Percentiles rank a stretch among this genome's conserved stretches.
These are phyloP conservation scores for Aspergillus heteromorphus DNA, from an alignment of 495 filamentous ascomycete species.

Conservation along the genomic window DNA sequence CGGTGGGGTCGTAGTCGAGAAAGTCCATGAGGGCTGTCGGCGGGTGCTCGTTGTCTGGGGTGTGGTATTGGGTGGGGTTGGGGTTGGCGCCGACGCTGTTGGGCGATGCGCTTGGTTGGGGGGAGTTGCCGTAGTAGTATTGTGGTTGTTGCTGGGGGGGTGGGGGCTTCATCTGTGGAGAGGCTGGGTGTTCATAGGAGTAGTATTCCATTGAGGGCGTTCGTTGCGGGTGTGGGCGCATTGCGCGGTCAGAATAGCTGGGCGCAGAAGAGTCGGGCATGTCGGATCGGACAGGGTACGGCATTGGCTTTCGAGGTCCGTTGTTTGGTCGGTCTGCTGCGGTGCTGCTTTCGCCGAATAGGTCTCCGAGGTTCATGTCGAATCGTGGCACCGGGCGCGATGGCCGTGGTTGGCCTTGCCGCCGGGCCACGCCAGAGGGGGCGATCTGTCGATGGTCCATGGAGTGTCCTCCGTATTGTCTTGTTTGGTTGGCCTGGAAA, in stretches of 20 bases:
- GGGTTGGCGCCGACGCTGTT: slow-evolving; percentile 22
- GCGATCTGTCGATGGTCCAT: slow-evolving; percentile 23
- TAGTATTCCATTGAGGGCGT: slow-evolving; percentile 39
- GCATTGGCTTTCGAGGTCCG: slow-evolving; percentile 11
- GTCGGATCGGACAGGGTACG: slow-evolving; percentile 22
- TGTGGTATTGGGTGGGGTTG: slow-evolving; percentile 16
- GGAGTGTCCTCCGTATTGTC: slow-evolving; percentile 16
- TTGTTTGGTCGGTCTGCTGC: slow-evolving; percentile 21
- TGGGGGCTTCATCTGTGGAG: slow-evolving; percentile 27
- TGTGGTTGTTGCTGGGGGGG: slow-evolving; percentile 31
- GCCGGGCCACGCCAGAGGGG: slow-evolving; percentile 21
- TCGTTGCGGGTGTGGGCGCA: slow-evolving; percentile 24
- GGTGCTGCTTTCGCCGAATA: slow-evolving; percentile 29
- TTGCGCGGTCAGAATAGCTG: slow-evolving; percentile 22
- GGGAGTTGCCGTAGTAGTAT: slow-evolving; percentile 38
- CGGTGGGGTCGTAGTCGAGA: slow-evolving; percentile 32
- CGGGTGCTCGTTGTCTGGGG: slow-evolving; percentile 25
- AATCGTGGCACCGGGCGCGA: slow-evolving; percentile 48
- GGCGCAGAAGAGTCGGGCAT: slow-evolving; percentile 24
- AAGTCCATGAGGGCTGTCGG: slow-evolving; percentile 36
- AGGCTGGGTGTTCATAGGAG: slow-evolving; percentile 31
- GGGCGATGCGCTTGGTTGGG: slow-evolving; percentile 35
- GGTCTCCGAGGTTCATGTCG: slow-evolving; percentile 60
- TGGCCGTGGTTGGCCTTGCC: slow-evolving; percentile 23
- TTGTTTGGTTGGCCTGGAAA: slow-evolving; percentile 17